A percentile compares a stretch with the other conserved stretches of the same genome.
Evolutionary conservation across 495 filamentous ascomycete genomes (phyloP).

Genomic region (Daldinia childiae): DNA sequence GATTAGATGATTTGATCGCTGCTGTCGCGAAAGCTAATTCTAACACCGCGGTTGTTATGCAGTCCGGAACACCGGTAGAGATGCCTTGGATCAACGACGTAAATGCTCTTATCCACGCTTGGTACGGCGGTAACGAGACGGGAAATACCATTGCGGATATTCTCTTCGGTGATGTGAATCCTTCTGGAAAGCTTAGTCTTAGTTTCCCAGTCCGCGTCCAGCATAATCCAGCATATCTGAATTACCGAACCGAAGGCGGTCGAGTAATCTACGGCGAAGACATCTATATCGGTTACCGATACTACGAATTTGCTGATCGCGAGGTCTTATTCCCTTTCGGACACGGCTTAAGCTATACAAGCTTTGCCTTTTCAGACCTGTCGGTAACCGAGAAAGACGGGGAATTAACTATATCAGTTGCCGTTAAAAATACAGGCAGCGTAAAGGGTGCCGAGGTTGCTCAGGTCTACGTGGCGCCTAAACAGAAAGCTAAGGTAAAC

Average conservation of each 20-base stretch:
- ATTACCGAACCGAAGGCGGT: conserved; percentile 74
- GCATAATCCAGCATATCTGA: conserved; percentile 80
- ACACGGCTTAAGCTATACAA: conserved; percentile 77
- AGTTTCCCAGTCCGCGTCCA: conserved; percentile 72
- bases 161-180: conserved; percentile 72
- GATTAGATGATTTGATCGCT: conserved; percentile 67
- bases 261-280: conserved; percentile 80
- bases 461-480: conserved; percentile 65
- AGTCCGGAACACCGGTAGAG: conserved; percentile 74
- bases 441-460: conserved; percentile 74
- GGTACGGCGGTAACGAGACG: conserved; percentile 73
- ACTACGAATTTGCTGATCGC: conserved; percentile 73
- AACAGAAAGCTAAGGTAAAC: conserved; percentile 60
- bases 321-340: conserved; percentile 76
- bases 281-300: conserved; percentile 79
- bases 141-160: conserved; percentile 75
- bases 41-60: conserved; percentile 71
- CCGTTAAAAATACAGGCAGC: conserved; percentile 65
- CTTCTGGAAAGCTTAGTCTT: conserved; percentile 72
- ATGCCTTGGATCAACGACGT: conserved; percentile 74
- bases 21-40: conserved; percentile 67
- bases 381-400: conserved; percentile 46
- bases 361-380: conserved; percentile 67
- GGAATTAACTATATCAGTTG: conserved; percentile 57
- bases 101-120: conserved; percentile 66